Percentiles rank a stretch among this genome's conserved stretches.
Evolutionary conservation across 495 filamentous ascomycete genomes (phyloP).

Genomic region (Podospora anserina): DNA sequence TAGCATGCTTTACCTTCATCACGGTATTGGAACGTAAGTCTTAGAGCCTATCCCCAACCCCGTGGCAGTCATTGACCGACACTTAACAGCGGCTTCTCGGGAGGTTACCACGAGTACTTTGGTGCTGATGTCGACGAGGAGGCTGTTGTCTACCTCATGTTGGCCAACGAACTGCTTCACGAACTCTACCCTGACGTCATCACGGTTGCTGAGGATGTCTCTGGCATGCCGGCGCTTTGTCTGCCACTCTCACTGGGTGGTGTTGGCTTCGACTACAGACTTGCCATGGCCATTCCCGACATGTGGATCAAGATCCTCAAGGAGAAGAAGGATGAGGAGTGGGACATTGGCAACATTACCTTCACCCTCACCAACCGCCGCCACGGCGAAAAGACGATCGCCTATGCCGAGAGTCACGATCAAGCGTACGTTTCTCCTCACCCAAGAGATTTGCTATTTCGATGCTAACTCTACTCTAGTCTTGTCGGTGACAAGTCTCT

Average conservation of each 20-base stretch:
- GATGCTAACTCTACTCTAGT: constrained; percentile 49
- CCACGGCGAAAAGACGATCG: constrained; percentile 97
- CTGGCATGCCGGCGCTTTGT: constrained; percentile 95
- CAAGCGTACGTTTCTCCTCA: constrained; percentile 72
- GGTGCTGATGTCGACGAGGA: constrained; percentile 90
- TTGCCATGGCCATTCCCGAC: constrained; percentile 97
- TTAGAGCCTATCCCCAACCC: neutral
- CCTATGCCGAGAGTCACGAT: constrained; percentile 94
- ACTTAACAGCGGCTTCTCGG: constrained; percentile 80
- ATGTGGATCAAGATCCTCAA: constrained; percentile 99
- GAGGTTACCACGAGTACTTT: constrained; percentile 98
- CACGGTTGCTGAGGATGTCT: constrained; percentile 95
- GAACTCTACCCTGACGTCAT: constrained; percentile 78
- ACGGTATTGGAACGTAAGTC: constrained; percentile 96
- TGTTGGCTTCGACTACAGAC: constrained; percentile 93
- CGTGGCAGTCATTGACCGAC: constrained; percentile 7
- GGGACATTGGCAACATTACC: constrained; percentile 83
- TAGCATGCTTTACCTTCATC: constrained; percentile 94
- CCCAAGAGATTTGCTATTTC: neutral
- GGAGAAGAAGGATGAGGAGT: constrained; percentile 85
- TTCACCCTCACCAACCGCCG: constrained; percentile 88
- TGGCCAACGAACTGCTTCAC: constrained; percentile 96
- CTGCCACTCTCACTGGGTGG: constrained; percentile 80
- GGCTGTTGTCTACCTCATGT: constrained; percentile 90
- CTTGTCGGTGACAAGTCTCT: constrained; percentile 95